These are phyloP conservation scores for Pseudogymnoascus pannorum DNA, from an alignment of 2,329 filamentous ascomycete species.

Conservation along the genomic window DNA sequence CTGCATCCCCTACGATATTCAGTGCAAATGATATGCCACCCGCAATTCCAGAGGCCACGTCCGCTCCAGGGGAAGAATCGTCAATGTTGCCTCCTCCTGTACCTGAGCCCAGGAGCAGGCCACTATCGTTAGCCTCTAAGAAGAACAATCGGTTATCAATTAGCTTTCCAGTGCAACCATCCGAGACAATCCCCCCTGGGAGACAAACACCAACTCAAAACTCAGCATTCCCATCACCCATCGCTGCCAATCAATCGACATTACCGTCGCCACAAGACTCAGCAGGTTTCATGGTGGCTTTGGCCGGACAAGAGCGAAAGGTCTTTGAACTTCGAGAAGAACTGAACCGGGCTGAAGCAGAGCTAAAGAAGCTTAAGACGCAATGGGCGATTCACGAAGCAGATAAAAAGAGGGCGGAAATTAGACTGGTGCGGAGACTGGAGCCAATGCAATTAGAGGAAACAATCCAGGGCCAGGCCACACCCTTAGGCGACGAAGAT, in stretches of 20 bases:
- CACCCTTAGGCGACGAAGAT: conserved; percentile 1
- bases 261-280: conserved; percentile 24
- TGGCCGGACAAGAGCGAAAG: conserved; percentile 84
- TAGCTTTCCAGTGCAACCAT: conserved; percentile 25
- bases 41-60: neutral
- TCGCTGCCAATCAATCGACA: conserved; percentile 19
- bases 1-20: neutral
- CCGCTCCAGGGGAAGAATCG: neutral
- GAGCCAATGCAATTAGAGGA: conserved; percentile 40
- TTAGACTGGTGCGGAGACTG: conserved; percentile 51
- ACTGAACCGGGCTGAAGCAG: conserved; percentile 70
- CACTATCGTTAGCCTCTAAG: neutral
- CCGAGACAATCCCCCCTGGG: conserved; percentile 4
- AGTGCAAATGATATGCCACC: neutral
- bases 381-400: conserved; percentile 76
- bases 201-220: conserved; percentile 23
- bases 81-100: conserved; percentile 22
- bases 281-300: conserved; percentile 65
- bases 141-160: conserved; percentile 26
- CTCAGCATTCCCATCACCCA: conserved; percentile 21
- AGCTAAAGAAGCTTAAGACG: conserved; percentile 70
- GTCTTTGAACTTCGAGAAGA: conserved; percentile 91
- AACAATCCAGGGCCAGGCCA: conserved; percentile 17
- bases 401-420: conserved; percentile 64
- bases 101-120: conserved; percentile 5